phyloP scores from a whole-genome alignment of 2,329 filamentous ascomycete genomes.

The Falciphora oryzae region DNA sequence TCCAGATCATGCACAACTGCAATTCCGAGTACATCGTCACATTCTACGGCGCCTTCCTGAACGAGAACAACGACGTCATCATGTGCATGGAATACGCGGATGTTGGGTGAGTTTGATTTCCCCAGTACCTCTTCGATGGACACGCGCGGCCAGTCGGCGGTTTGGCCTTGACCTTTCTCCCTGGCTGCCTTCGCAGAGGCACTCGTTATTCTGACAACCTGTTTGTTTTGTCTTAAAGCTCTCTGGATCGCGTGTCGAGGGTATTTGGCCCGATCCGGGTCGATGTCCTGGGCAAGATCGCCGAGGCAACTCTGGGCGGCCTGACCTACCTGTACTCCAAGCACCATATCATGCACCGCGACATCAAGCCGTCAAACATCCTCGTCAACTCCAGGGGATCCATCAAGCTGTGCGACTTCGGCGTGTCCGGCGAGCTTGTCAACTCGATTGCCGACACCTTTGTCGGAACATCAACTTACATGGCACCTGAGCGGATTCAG shows the following conservation, averaged over 20 bases:
- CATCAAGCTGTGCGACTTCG: constrained; percentile 98
- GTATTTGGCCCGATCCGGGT: constrained; percentile 93
- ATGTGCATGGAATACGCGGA: constrained; percentile 99
- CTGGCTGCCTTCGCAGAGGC: neutral
- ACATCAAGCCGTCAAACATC: constrained; percentile 98
- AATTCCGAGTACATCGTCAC: constrained; percentile 96
- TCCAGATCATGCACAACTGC: constrained; percentile 98
- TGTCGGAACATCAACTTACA: constrained; percentile 97
- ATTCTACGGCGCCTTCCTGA: constrained; percentile 96
- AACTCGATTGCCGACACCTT: constrained; percentile 98
- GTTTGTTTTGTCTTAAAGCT: neutral
- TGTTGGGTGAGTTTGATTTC: constrained; percentile 67
- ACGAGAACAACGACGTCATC: constrained; percentile 94
- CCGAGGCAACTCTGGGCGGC: constrained; percentile 88
- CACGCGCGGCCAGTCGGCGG: too few relatives aligned
- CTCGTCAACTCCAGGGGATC: constrained; percentile 88
- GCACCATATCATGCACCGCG: constrained; percentile 97
- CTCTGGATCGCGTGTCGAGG: constrained; percentile 87
- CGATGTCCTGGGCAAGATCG: constrained; percentile 95
- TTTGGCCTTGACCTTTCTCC: neutral
- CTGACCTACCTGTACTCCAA: constrained; percentile 92
- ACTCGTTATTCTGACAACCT: neutral
- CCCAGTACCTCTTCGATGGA: neutral
- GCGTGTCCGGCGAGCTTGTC: constrained; percentile 95
- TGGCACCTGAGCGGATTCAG: constrained; percentile 97